These are phyloP conservation scores for Capsicum pubescens DNA, from an alignment of 257 asterid genomes.

Conservation along the genomic window DNA sequence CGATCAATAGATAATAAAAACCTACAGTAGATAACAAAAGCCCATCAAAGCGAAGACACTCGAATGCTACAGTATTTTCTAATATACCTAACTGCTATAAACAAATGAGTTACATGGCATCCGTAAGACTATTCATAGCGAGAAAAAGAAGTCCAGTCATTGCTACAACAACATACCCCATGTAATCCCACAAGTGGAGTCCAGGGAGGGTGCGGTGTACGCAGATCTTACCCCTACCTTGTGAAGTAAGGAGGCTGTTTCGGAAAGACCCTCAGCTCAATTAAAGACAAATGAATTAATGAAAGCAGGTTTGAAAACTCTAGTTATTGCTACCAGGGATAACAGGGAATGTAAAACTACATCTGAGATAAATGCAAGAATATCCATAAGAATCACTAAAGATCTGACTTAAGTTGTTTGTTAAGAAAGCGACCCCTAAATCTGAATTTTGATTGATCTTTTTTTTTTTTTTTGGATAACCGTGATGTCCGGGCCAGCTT, in stretches of 20 bases:
- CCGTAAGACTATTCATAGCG: not conserved
- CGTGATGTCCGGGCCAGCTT: too few relatives aligned
- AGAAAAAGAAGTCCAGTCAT: not conserved
- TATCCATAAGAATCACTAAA: not conserved
- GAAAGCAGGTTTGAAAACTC: too few relatives aligned
- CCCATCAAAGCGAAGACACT: not conserved
- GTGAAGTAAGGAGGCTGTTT: too few relatives aligned
- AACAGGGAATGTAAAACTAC: not conserved
- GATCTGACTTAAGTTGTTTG: not conserved
- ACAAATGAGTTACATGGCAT: not conserved
- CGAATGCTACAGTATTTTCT: not conserved
- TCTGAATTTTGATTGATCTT: too few relatives aligned
- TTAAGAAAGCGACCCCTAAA: too few relatives aligned
- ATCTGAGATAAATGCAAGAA: not conserved
- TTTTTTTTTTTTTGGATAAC: too few relatives aligned
- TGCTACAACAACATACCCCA: not conserved
- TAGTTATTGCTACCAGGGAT: not conserved
- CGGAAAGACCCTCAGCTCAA: too few relatives aligned
- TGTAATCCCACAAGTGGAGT: too few relatives aligned
- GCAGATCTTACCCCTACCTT: too few relatives aligned
- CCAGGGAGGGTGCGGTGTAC: too few relatives aligned
- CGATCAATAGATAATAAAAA: not conserved
- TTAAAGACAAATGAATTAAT: too few relatives aligned
- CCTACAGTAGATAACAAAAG: not conserved
- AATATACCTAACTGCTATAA: not conserved